Base-by-base conservation (phyloP, 2,329 filamentous ascomycete genomes). In the Harringtonia aguacate region DNA sequence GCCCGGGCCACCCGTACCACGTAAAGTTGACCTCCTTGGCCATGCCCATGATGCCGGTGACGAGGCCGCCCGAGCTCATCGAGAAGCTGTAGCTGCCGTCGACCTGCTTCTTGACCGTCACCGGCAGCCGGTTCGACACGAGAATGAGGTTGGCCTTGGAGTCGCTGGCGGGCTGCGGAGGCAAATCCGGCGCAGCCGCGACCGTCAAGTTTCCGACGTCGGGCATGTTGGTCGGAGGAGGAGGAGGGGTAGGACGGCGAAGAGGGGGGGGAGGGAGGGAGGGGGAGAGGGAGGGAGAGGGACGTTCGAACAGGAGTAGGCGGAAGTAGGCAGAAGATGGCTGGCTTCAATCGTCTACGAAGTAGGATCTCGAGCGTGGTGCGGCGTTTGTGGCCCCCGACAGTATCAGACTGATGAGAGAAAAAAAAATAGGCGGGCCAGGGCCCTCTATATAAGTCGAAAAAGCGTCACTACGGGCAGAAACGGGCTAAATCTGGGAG, bases 1-100 rank as follows among this genome's bases (percentile, higher is more conserved):
- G 68, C 31, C 92, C 92, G 1, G 92, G 89, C 90, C 92, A 97
- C 53, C 92, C 92, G 65, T 97, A 97, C 92, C 92, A 98, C 63
- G 92, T 86, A 65, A 97, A 97, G 53, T 82, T 90, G 22, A 87
- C 95, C 28, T 86, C 84, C 66, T 95, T 95, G 56, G 86, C 83
- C 46, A 97, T 69, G 22, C 92, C 92, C 53, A 86, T 94, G 48
- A 98, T 72, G 18, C 92, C 92, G 41, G 87, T 95, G 56, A 97
- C 92, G 34, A 98, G 77, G 34, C 92, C 92, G 46, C 92, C 92
- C 2, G 92, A 97, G 38, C 90, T 97, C 86, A 95, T 95, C 61
- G 84, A 87, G 64, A 94, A 95, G 58, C 81, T 77, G 69, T 95
- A 98, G 61, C 84, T 83, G 56, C 87, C 89, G 70, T 95, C 86